Conservation (phyloP, 176 grass and related monocot genomes). For the Hordeum vulgare region MorexV3_pseudomolecules_assembly NC_058519.1:488164641-488165140, state of each 20-base stretch:
- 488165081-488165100: constrained; percentile 78
- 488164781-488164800: neutral
- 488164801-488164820: neutral
- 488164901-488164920: constrained; percentile 82
- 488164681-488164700: constrained; percentile 88
- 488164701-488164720: constrained; percentile 92
- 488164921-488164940: constrained; percentile 99
- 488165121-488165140: constrained; percentile 84
- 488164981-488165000: neutral
- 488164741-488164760: constrained; percentile 92
- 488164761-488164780: constrained; percentile 75
- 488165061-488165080: constrained; percentile 26
- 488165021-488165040: constrained; percentile 13
- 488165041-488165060: neutral
- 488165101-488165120: constrained; percentile 86
- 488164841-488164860: constrained; percentile 8
- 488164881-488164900: constrained; percentile 84
- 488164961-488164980: constrained; percentile 54
- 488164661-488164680: constrained; percentile 48
- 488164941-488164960: constrained; percentile 98
- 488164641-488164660: constrained; percentile 12
- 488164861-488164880: constrained; percentile 81
- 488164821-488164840: constrained; percentile 23
- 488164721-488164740: constrained; percentile 56
- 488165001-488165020: constrained; percentile 2